Base-by-base conservation (phyloP, 371 early-diverging fungal genomes). In the Apophysomyces trapeziformis region DNA sequence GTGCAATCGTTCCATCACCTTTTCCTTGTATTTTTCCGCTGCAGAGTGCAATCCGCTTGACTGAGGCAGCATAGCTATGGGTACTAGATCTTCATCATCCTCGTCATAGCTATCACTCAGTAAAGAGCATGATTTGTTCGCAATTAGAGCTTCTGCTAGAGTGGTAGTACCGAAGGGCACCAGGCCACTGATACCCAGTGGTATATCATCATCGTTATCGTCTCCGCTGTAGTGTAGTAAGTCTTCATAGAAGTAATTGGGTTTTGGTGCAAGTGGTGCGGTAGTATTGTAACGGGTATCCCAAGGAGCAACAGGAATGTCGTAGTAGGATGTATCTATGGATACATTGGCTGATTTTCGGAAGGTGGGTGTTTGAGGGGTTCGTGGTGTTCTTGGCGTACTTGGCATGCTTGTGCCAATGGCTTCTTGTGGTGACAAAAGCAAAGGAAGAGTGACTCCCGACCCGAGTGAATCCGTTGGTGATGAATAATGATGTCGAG, bases 11-110 rank as follows among this genome's bases (percentile, higher is more conserved):
- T 75, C 75, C 38, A 59, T 70, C 38, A 78, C 78, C 63, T 68
- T 75, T 57, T 73, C 70, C 45, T 78, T 78, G 57, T 78, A 78
- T 21, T 78, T 78, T 56, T 78, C 78, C 12, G 78, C 78, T 11
- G 78, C 78, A 6, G 78, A 70, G 35, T 71, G 38, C 18, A 68
- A 57, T 18, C 65, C 64, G 44, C 5, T 16, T 45, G 35, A 46
- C 35, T 12, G 63, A 54, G 57, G 21, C 4, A 73, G 57, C 4
- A 50, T 38, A 16, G 72, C 77, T 54, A 77, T 77, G 9, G 77
- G 77, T 21, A 77, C 57, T 11, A 72, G 46, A 65, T 77, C 77
- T 46, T 77, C 74, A 43, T 77, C 77, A 26, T 70, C 77, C 7
- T 77, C 74, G 47, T 77, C 77, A 32, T 65, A 68, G 7, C 26